Percentiles rank a stretch among this genome's conserved stretches.
phyloP scores from a whole-genome alignment of 2,329 filamentous ascomycete species.

The Didymella exigua region DNA sequence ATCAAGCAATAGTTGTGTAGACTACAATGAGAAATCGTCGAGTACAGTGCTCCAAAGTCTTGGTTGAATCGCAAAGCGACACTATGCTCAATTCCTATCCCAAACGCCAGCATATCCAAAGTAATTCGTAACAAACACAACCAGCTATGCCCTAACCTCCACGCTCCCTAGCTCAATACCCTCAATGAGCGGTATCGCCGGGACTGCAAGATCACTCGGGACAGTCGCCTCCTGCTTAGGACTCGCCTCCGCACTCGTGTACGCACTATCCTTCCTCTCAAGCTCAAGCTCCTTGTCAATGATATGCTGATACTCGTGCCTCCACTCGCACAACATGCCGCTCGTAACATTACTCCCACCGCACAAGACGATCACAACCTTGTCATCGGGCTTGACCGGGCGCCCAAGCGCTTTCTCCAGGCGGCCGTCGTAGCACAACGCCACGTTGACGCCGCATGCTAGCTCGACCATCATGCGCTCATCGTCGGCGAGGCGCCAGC shows the following conservation, averaged over 20 bases:
- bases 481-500: constrained; percentile 78
- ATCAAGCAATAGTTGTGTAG: background rate
- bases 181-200: constrained; percentile 9
- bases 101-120: constrained; percentile 4
- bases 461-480: constrained; percentile 81
- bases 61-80: background rate
- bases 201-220: constrained; percentile 9
- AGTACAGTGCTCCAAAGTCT: background rate
- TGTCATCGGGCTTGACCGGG: constrained; percentile 67
- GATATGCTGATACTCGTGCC: constrained; percentile 46
- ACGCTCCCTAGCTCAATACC: constrained; percentile 9
- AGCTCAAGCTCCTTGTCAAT: constrained; percentile 25
- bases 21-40: background rate
- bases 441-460: constrained; percentile 82
- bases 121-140: background rate
- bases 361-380: constrained; percentile 84
- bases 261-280: constrained; percentile 25
- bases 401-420: constrained; percentile 66
- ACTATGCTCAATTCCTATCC: constrained; percentile 5
- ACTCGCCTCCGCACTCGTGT: constrained; percentile 14
- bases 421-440: constrained; percentile 67
- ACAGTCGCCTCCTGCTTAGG: constrained; percentile 2
- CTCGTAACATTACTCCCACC: constrained; percentile 64
- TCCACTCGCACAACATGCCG: constrained; percentile 58
- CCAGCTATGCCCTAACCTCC: constrained; percentile 2